phyloP scores from a whole-genome alignment of 495 filamentous ascomycete genomes.

The Jackrogersella minutella region DNA sequence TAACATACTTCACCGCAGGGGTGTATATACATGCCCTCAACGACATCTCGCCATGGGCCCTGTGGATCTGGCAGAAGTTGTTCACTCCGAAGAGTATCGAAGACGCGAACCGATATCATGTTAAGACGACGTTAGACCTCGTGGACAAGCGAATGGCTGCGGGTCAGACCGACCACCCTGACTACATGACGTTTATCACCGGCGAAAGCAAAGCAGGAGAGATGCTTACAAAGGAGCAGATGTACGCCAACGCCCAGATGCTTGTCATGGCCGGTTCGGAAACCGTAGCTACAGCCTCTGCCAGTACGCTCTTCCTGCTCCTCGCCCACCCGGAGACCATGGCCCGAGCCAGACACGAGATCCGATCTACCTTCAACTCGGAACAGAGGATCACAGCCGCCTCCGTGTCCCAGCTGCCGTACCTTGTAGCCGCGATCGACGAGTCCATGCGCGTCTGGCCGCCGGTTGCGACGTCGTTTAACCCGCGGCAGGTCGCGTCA shows the following conservation, averaged over 20 bases:
- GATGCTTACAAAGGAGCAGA: constrained; percentile 39
- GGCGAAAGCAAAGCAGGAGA: constrained; percentile 28
- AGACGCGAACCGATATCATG: constrained; percentile 14
- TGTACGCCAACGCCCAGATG: constrained; percentile 44
- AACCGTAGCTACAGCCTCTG: constrained; percentile 60
- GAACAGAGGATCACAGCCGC: constrained; percentile 58
- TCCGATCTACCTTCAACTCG: constrained; percentile 55
- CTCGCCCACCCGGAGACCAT: constrained; percentile 52
- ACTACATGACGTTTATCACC: constrained; percentile 53
- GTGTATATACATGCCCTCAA: constrained; percentile 37
- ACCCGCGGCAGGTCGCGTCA: constrained; percentile 48
- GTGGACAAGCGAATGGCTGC: constrained; percentile 37
- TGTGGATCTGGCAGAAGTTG: constrained; percentile 31
- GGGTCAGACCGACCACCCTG: constrained; percentile 26
- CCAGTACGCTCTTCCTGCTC: constrained; percentile 51
- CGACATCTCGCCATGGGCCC: constrained; percentile 31
- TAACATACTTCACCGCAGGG: constrained; percentile 27
- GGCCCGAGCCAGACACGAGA: constrained; percentile 54
- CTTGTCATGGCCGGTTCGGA: constrained; percentile 57
- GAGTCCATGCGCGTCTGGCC: constrained; percentile 66
- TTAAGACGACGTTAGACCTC: constrained; percentile 26
- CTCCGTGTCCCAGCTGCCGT: constrained; percentile 54
- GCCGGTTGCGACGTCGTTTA: constrained; percentile 53
- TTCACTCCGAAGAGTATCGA: constrained; percentile 15
- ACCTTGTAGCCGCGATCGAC: constrained; percentile 64